Conservation (phyloP, 2,329 filamentous ascomycete species). For the Aspergillus udagawae region DNA sequence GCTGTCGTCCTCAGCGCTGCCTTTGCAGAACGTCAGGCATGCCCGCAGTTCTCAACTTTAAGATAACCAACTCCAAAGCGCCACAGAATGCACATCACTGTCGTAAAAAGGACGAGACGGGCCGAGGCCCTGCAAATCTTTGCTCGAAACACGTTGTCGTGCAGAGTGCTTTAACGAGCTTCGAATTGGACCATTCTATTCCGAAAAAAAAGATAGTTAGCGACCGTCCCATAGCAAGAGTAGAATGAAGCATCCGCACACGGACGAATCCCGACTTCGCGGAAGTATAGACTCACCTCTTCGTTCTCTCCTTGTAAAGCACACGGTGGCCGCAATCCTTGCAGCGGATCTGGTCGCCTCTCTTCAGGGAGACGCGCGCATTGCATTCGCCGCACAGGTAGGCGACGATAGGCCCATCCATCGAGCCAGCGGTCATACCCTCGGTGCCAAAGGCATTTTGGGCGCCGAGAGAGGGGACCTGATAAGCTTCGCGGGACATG, state of each 20-base stretch:
- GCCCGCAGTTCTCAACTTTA: background rate
- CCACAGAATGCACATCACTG: slow-evolving; percentile 29
- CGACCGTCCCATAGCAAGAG: background rate
- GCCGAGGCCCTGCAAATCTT: slow-evolving; percentile 10
- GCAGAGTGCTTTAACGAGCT: slow-evolving; percentile 60
- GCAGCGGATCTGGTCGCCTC: slow-evolving; percentile 78
- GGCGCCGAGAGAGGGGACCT: slow-evolving; percentile 58
- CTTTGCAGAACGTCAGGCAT: background rate
- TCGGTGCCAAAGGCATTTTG: slow-evolving; percentile 40
- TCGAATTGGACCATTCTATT: slow-evolving; percentile 96
- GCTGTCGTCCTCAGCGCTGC: background rate
- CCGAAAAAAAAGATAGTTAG: background rate
- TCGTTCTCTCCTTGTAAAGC: slow-evolving; percentile 95
- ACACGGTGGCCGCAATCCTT: slow-evolving; percentile 93
- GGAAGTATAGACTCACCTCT: slow-evolving; percentile 63
- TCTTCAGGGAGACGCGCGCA: slow-evolving; percentile 68
- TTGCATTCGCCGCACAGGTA: slow-evolving; percentile 85
- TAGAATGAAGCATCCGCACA: slow-evolving; percentile 2
- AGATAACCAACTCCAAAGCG: slow-evolving; percentile 25
- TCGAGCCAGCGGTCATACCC: slow-evolving; percentile 39
- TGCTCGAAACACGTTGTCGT: background rate
- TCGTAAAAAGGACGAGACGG: slow-evolving; percentile 10
- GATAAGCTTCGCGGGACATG: slow-evolving; percentile 74
- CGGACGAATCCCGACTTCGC: background rate
- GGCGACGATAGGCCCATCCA: slow-evolving; percentile 56